Conservation (phyloP, 495 filamentous ascomycete genomes). For the Neurospora sp. region DNA sequence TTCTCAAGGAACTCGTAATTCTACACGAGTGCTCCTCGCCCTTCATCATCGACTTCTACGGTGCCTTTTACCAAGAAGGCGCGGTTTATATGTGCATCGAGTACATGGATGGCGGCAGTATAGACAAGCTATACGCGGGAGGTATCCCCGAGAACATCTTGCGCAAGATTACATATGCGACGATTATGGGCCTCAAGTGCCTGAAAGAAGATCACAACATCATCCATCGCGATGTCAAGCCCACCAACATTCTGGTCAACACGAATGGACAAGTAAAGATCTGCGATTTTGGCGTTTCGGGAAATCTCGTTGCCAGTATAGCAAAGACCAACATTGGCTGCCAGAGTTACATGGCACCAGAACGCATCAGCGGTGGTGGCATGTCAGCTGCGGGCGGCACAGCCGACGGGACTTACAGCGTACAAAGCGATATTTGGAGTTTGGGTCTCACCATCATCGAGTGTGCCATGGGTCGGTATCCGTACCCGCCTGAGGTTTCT, state of each 20-base stretch:
- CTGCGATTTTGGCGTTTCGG: conserved; percentile 96
- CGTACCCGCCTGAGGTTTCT: conserved; percentile 96
- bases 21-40: conserved; percentile 91
- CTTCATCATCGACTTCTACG: conserved; percentile 97
- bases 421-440: conserved; percentile 97
- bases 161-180: conserved; percentile 84
- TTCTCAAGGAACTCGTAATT: conserved; percentile 97
- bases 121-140: conserved; percentile 92
- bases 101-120: conserved; percentile 98
- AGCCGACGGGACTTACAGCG: conserved; percentile 82
- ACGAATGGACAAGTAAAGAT: conserved; percentile 89
- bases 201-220: conserved; percentile 99
- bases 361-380: conserved; percentile 80
- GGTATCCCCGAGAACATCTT: conserved; percentile 85
- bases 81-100: conserved; percentile 99
- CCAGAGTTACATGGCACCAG: conserved; percentile 98
- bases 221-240: conserved; percentile 97
- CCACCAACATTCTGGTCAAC: conserved; percentile 93
- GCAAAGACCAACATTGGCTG: conserved; percentile 99
- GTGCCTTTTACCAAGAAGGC: conserved; percentile 97
- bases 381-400: conserved; percentile 62
- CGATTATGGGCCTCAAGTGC: conserved; percentile 80
- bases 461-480: conserved; percentile 90
- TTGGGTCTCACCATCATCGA: conserved; percentile 92
- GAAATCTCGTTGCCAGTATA: conserved; percentile 93